Conservation (phyloP, 139 green algal species). For the Deuterostichococcus epilithicus region DNA sequence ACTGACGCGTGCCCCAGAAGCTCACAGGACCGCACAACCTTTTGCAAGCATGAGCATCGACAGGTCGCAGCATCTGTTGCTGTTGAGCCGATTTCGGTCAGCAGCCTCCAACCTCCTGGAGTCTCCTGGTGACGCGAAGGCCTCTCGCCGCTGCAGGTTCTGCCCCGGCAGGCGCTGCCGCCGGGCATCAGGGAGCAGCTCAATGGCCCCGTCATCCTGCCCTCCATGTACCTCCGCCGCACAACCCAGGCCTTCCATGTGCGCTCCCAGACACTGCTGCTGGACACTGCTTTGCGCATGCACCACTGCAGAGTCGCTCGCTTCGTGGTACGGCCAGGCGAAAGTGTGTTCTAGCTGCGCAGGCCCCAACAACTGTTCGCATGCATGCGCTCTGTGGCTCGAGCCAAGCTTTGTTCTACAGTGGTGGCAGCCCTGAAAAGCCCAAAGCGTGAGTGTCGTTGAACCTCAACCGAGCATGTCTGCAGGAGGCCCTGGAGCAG, state of each 20-base stretch:
- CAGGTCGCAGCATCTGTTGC: neutral
- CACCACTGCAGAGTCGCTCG: neutral
- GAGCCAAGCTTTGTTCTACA: neutral
- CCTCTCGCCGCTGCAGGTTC: neutral
- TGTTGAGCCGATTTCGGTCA: neutral
- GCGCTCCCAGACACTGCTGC: neutral
- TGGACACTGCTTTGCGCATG: neutral
- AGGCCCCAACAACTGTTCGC: neutral
- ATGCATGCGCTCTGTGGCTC: neutral
- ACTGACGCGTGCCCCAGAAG: neutral
- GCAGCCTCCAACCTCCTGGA: neutral
- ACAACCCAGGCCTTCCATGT: conserved; percentile 27
- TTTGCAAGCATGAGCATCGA: too few species aligned
- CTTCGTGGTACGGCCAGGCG: neutral
- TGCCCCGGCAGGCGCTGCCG: conserved; percentile 6
- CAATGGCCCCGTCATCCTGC: conserved; percentile 11
- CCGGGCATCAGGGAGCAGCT: conserved; percentile 19
- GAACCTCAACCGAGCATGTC: neutral
- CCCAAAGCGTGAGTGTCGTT: neutral
- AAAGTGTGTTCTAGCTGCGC: neutral
- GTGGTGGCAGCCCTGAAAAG: neutral
- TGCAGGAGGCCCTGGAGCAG: conserved; percentile 18
- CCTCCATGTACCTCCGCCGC: conserved; percentile 26
- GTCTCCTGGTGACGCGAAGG: neutral
- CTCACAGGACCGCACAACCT: neutral